Evolutionary conservation across 108 stramenopile genomes (phyloP), one percentile per base, ranked within the genome.

Genomic region (Discostella stelligeroides): DNA sequence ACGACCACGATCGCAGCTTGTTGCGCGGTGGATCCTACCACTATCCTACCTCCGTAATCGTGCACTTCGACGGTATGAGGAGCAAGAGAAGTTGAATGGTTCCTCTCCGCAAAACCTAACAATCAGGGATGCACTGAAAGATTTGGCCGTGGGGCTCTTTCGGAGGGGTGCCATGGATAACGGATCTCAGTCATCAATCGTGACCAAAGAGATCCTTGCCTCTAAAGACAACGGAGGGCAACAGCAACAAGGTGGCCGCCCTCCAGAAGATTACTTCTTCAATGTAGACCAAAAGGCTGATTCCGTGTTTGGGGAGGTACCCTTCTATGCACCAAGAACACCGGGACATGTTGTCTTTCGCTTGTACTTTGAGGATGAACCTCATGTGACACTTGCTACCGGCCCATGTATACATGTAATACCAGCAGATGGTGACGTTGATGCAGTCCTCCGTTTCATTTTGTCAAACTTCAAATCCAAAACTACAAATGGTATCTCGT

Each of bases 331-430:
- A 23, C 92, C 95, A 1, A 69, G 92, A 7, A 92, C 91, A 17
- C 94, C 94, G 23, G 95, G 95, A 9, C 86, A 92, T 82, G 88
- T 95, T n/a, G 82, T 92, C 12, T 85, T 95, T 68, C 87, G 95
- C 11, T 56, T 95, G 62, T 92, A 91, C 63, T 91, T 84, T 75
- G 84, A 88, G 49, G 80, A 86, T 39, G 83, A 92, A 38, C 84
- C 90, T 12, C 63, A 90, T 29, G 68, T 88, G 15, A 90, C 90
- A 7, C 63, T 92, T 18, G 93, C 93, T 18, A 89, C 86, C 11
- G 90, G 93, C 20, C 93, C 90, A 5, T 83, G 80, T 17, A 67
- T 95, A 24, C 73, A 75, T 43, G 89, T 95, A 4, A 64, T 80
- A 27, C 79, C 87, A 0, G 61, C 77, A 11, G 84, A 87, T 17